Base-by-base conservation (phyloP, 805 yeast genomes). In the Clavispora vitiphila region DNA sequence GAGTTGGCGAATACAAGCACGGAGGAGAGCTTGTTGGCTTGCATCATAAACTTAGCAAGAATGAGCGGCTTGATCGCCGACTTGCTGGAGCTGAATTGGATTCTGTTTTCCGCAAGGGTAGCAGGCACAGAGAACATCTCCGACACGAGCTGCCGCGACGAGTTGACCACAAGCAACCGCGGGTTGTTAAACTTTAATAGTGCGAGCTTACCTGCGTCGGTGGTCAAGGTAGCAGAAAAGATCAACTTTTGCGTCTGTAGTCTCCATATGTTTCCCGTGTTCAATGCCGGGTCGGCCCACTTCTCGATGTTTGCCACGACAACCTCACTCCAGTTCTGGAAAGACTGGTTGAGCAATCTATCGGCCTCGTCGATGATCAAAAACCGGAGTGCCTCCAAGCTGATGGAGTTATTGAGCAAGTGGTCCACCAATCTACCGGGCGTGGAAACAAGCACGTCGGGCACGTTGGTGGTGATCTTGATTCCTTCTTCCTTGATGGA, bases 181-280 rank as follows among this genome's bases (percentile, higher is more conserved):
- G 95, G 97, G 50, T 71, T 73, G 43, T 69, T 68, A 47, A 93
- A 76, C 39, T 82, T 78, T 44, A 93, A 71, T 35, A 78, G 76
- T 8, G 91, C 75, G 42, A 93, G 67, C 56, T 86, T 87, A 22
- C 93, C 96, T 0, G 97, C 86, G 59, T 90, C 95, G 2, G 96
- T 83, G 3, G 97, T 88, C 40, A 93, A 73, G 0, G 99, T 93
- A 7, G 99, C 99, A 38, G 95, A 83, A 56, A 93, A 88, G 3
- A 93, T 74, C 60, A 91, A 71, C 51, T 90, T 65, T 67, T 83
- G 57, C 63, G 80, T 61, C 37, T 60, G 61, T 29, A 67, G 41
- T 9, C 47, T 47, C 66, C 75, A 76, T 15, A 38, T 43, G 24
- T 58, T 50, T 16, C 68, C 60, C 2, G 66, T 53, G 32, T 41